Conservation (phyloP, 805 yeast genomes). For the Barnettozyma populi region DNA sequence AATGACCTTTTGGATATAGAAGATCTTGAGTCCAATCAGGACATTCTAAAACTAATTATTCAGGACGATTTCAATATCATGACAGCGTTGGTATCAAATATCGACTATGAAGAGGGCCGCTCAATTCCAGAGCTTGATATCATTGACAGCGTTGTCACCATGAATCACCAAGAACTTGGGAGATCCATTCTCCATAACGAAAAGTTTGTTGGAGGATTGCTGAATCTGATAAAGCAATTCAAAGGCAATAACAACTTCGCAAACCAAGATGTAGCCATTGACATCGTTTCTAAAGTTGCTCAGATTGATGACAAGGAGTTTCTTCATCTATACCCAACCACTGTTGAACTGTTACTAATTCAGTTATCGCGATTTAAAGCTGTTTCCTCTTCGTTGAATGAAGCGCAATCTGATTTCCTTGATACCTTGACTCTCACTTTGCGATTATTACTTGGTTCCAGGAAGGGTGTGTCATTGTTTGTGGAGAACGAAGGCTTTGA, state of each 20-base stretch:
- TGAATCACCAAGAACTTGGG: background rate
- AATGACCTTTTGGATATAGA: conserved; percentile 17
- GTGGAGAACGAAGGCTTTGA: conserved; percentile 19
- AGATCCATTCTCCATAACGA: background rate
- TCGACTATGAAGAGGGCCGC: background rate
- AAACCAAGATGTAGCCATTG: background rate
- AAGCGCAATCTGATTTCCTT: conserved; percentile 9
- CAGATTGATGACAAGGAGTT: background rate
- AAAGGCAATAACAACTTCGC: background rate
- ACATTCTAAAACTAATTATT: background rate
- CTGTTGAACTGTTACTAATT: conserved; percentile 5
- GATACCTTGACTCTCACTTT: conserved; percentile 13
- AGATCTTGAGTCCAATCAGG: conserved; percentile 6
- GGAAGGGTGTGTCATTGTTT: conserved; percentile 12
- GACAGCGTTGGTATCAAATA: background rate
- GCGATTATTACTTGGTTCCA: background rate
- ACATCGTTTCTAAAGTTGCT: background rate
- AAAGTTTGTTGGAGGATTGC: background rate
- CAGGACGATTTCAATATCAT: background rate
- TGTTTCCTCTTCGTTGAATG: background rate
- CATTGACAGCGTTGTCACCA: background rate
- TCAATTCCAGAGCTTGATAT: background rate
- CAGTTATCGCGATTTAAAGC: conserved; percentile 4
- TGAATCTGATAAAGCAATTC: background rate
- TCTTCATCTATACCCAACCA: conserved; percentile 1